Base-by-base conservation (phyloP, 495 filamentous ascomycete species). In the Venustampulla echinocandica region DNA sequence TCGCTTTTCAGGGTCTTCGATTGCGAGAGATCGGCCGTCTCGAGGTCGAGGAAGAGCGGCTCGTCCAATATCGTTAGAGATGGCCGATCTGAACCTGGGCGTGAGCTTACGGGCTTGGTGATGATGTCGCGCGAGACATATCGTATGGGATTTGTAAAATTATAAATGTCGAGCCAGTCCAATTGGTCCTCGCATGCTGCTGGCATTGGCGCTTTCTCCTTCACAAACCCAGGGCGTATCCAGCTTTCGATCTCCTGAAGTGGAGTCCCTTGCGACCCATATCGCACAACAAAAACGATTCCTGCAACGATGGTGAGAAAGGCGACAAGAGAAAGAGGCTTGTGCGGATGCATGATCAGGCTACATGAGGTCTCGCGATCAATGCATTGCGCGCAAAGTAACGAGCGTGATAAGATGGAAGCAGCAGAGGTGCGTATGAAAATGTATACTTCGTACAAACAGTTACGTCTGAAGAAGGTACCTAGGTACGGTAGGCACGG, bases 121-220 rank as follows among this genome's bases (percentile, higher is more conserved):
- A 55, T 24, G 24, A 55, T 59, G 17, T 59, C 52, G 22, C 56
- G 38, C 10, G 48, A 53, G 11, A 44, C 48, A 47, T 59, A 59
- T 24, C 50, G 30, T 17, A 59, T 55, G 4, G 56, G 48, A 25
- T 48, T 52, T 3, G 48, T 38, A 39, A 58, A 50, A 11, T 49
- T 42, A 23, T 55, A 58, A 22, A 34, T 44, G n/a, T 58, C 52
- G 22, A 58, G 34, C 56, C 56, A 58, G 17, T 42, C 44, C 25
- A 58, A 25, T 21, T 58, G 49, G 24, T 54, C 51, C 11, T 18
- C 39, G 32, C 51, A 58, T 22, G 44, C 22, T 3, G 5, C 25
- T 7, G 43, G 13, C 14, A 47, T 36, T 2, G 43, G 41, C 2
- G 19, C 39, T 23, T 49, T 34, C 27, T 15, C 21, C 18, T 43